Evolutionary conservation across 768 basidiomycete species (phyloP), one percentile per base, ranked within the genome.

Genomic region (Kwoniella dendrophila): DNA sequence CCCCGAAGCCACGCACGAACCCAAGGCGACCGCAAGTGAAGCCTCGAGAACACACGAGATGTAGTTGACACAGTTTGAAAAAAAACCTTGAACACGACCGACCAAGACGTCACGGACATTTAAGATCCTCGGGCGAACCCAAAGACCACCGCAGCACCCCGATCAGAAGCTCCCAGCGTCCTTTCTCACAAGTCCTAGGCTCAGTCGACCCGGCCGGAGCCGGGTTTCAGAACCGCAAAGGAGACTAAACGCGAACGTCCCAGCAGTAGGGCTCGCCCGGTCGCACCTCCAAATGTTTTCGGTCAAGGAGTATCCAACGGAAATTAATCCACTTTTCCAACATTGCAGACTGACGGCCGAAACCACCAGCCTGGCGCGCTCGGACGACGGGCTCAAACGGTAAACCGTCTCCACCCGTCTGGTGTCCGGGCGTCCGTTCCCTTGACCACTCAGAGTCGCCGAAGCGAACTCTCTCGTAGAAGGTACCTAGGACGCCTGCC

Each of bases 181-280:
- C 79, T 71, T 76, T 76, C 82, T 81, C 82, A 82, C 82, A 82
- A 77, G 76, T 79, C 82, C 81, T 79, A 79, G 65, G 68, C 64
- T 47, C 65, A 68, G 74, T 70, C 78, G 73, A 65, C 75, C 69
- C 59, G 66, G 75, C 78, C 68, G 72, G 61, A 52, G 64, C 75
- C 77, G 64, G 64, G 59, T 63, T 74, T 80, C 74, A 69, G 65
- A 64, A 66, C 74, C 76, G 72, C 66, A 59, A 52, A 71, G 79
- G 73, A 72, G 78, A 79, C 79, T 80, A 66, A 62, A 71, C 72
- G 62, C 62, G 67, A 67, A 63, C 70, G 56, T 59, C 47, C 60
- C 52, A 11, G n/a, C 8, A 20, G 12, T 24, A 16, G 34, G 59
- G 67, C 47, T 56, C 72, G 63, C 64, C 74, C 56, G 64, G 77